Evolutionary conservation across 2,329 filamentous ascomycete genomes (phyloP), one percentile per base, ranked within the genome.

Genomic region (Phaeosphaeriaceae sp.): DNA sequence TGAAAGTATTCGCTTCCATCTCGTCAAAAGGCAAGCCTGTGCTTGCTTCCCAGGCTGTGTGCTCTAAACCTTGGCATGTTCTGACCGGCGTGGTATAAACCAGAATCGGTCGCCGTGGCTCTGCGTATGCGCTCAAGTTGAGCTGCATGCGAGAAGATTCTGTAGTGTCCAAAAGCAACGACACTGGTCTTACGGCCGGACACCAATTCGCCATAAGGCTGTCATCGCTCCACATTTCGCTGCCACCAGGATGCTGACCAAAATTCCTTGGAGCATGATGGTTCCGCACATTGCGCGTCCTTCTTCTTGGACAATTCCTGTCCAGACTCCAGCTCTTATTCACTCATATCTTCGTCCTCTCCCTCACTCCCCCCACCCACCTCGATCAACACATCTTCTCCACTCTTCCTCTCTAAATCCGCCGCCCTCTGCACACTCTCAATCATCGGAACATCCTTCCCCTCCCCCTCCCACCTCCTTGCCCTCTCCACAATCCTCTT

Each of bases 401-500:
- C 67, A 3, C 24, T 51, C 47, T 60, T 66, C 40, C 54, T 62
- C 47, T 66, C 70, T 52, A 51, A 69, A 20, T 69, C 63, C 9
- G 69, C 66, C 1, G 63, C 61, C 54, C 68, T 67, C 25, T 68
- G 60, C 19, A 72, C 65, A 56, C 68, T 63, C 51, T 67, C 58
- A 17, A 71, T 13, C 51, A 67, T 62, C 1, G 53, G 56, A 31
- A 62, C 45, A 3, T 58, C 10, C 57, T 7, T 33, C 4, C 25
- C 60, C 1, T 22, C 24, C 22, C 52, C 59, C 10, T 74, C 66
- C 41, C 57, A 82, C 25, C 84, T 85, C 71, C 85, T 86, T 52
- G 90, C 88, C 27, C 87, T 85, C 45, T 91, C 81, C 58, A 96
- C 89, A 56, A 92, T 85, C 56, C 84, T 82, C 66, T 90, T 88